Conservation (phyloP, 768 basidiomycete genomes). For the Tulasnella sp. region DNA sequence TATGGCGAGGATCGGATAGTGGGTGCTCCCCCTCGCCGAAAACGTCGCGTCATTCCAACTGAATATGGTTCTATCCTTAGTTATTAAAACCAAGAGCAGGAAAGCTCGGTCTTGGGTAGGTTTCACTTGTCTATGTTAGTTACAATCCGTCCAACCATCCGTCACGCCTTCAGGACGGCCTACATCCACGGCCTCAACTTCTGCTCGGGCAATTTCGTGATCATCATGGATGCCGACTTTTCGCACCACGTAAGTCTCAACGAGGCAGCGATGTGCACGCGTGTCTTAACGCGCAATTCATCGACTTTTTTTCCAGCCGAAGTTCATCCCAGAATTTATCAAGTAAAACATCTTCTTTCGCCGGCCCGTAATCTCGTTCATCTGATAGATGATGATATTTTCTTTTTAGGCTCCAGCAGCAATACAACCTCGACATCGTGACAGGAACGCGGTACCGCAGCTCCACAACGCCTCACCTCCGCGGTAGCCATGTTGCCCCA, state of each 20-base stretch:
- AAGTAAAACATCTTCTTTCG: slow-evolving; percentile 44
- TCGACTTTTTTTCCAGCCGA: slow-evolving; percentile 57
- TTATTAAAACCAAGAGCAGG: slow-evolving; percentile 81
- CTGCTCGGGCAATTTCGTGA: slow-evolving; percentile 86
- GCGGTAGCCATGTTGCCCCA: slow-evolving; percentile 34
- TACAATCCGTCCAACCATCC: not conserved
- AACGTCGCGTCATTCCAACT: not conserved
- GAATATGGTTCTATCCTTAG: slow-evolving; percentile 39
- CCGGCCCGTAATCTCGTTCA: not conserved
- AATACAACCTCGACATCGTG: slow-evolving; percentile 87
- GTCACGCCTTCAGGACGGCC: slow-evolving; percentile 53
- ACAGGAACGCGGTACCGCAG: slow-evolving; percentile 86
- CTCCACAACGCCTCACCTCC: slow-evolving; percentile 46
- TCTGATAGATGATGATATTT: not conserved
- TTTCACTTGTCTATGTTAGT: not conserved
- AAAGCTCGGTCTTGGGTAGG: slow-evolving; percentile 85
- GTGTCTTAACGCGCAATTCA: not conserved
- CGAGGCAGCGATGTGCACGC: not conserved
- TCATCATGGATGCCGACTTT: slow-evolving; percentile 97
- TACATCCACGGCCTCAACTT: slow-evolving; percentile 90
- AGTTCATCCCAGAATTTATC: slow-evolving; percentile 92
- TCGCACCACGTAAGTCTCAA: slow-evolving; percentile 76
- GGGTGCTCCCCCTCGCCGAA: slow-evolving; percentile 32
- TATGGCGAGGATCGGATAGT: slow-evolving; percentile 87
- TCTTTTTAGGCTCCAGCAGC: slow-evolving; percentile 64